Conservation (phyloP, 768 basidiomycete species). For the Phylloporus arenicola region DNA sequence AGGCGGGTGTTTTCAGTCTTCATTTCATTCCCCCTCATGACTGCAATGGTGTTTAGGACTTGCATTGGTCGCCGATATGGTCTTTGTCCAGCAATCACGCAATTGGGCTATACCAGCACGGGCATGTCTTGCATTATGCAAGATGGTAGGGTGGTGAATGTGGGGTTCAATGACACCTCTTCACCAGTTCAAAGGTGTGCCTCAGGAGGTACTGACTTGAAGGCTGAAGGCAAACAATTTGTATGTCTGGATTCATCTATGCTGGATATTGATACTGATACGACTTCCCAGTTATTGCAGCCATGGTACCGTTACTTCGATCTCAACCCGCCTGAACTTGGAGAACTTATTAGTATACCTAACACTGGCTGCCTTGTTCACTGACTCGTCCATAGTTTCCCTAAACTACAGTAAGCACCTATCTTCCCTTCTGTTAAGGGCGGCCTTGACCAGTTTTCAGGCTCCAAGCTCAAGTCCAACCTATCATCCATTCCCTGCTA, state of each 20-base stretch:
- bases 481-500: too few species aligned
- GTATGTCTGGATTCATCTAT: conserved; percentile 43
- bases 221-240: conserved; percentile 97
- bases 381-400: conserved; percentile 87
- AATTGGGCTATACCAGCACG: conserved; percentile 97
- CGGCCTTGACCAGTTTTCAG: too few species aligned
- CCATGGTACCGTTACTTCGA: conserved; percentile 99
- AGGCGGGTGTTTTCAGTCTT: conserved; percentile 35
- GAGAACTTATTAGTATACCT: conserved; percentile 89
- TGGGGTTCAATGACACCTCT: conserved; percentile 98
- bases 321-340: conserved; percentile 84
- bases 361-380: conserved; percentile 92
- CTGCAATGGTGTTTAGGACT: conserved; percentile 44
- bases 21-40: not conserved
- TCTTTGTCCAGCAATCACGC: conserved; percentile 94
- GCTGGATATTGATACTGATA: not conserved
- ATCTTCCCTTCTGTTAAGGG: too few species aligned
- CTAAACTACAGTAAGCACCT: too few species aligned
- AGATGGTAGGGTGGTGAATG: conserved; percentile 91
- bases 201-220: conserved; percentile 77
- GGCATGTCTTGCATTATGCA: conserved; percentile 88
- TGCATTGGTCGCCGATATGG: conserved; percentile 86
- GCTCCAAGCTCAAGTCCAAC: too few species aligned
- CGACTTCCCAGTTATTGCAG: conserved; percentile 29
- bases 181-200: conserved; percentile 91